A percentile compares a stretch with the other conserved stretches of the same genome.
These are phyloP conservation scores for Yamadazyma taylorii DNA, from an alignment of 1,139 yeast genomes.

Conservation along the genomic window DNA sequence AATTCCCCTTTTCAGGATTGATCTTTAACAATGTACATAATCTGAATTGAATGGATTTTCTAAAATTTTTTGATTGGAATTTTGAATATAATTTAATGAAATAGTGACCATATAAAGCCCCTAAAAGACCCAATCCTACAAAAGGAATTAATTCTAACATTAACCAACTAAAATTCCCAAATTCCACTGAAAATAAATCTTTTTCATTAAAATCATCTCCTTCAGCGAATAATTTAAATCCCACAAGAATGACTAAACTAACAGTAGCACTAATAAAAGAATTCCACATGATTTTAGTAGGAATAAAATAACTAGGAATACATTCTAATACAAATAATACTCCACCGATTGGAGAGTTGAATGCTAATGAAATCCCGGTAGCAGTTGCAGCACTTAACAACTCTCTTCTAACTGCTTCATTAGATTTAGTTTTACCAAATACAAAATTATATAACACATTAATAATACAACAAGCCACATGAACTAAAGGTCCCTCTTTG, in stretches of 20 bases:
- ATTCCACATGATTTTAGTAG: constrained; percentile 74
- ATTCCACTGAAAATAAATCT: constrained; percentile 62
- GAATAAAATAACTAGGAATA: constrained; percentile 61
- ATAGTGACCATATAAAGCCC: constrained; percentile 65
- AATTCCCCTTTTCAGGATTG: constrained; percentile 21
- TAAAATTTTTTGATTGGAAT: constrained; percentile 21
- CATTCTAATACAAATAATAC: constrained; percentile 82
- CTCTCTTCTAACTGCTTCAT: constrained; percentile 62
- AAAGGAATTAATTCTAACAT: constrained; percentile 70
- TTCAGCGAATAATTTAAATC: constrained; percentile 59
- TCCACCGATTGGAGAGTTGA: constrained; percentile 94
- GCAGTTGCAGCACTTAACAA: constrained; percentile 83
- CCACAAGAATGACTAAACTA: constrained; percentile 62
- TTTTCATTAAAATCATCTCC: constrained; percentile 52
- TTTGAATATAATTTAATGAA: constrained; percentile 51
- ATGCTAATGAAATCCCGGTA: constrained; percentile 91
- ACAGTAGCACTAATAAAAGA: constrained; percentile 76
- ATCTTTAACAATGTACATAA: constrained; percentile 19
- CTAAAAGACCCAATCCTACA: constrained; percentile 60
- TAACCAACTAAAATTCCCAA: constrained; percentile 73
- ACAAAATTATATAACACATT: constrained; percentile 30
- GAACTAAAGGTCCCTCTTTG: constrained; percentile 92
- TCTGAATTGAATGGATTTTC: constrained; percentile 20
- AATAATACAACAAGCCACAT: constrained; percentile 69
- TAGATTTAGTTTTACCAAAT: constrained; percentile 40